Evolutionary conservation across 176 grass and related monocot genomes (phyloP), one percentile per base, ranked within the genome.

Genomic region (Aegilops umbellulata): DNA sequence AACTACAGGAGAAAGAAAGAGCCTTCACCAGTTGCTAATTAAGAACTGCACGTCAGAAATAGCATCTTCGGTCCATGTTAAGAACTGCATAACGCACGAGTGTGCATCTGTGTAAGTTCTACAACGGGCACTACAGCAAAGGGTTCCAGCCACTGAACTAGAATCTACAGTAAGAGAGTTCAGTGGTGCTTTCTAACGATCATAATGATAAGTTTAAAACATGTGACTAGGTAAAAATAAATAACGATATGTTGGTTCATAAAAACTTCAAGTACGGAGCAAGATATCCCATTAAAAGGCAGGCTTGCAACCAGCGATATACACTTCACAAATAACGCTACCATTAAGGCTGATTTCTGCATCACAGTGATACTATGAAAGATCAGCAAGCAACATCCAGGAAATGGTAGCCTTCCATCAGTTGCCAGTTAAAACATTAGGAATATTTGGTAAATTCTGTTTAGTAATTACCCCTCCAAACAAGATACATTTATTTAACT

Each of bases 291-390:
- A 58, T 20, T 58, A 53, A 53, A 53, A 19, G 17, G 19, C 53
- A 58, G 8, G 7, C 53, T 58, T 22, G 53, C 53, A 58, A 22
- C 53, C 53, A 22, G 2, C 2, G 7, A 58, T 22, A 58, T 58
- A 58, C 7, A 22, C 53, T 58, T 9, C 7, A 58, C 7, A 58
- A 58, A 3, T 1, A 58, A 58, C 53, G 7, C 53, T 58, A 58
- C 53, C 53, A 60, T 77, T 88, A 64, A 49, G 24, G 47, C 79
- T 64, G 23, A 6, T 30, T 73, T 41, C 57, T 32, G 25, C 88
- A 81, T 60, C 27, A 3, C 11, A 46, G 38, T 27, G 17, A 64
- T 47, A 75, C 23, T 46, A 69, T 10, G 11, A 47, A 53, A 80
- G 35, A 46, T 1, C 78, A 46, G 60, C 24, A 46, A 22, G 38